Evolutionary conservation across 192 early-diverging fungal genomes (phyloP).

Genomic region (Backusella tarrabulga): DNA sequence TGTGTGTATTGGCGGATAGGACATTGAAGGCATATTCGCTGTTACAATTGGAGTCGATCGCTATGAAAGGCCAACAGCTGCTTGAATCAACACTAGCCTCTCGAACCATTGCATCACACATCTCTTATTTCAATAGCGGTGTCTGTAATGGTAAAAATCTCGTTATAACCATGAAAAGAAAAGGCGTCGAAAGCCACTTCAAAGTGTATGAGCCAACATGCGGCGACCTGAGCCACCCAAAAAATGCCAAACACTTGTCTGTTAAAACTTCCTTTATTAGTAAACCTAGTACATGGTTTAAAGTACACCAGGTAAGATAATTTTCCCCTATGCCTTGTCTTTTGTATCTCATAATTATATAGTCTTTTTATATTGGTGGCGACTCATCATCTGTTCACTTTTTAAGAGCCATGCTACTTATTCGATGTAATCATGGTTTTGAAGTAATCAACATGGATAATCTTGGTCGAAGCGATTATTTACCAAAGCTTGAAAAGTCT

Average conservation of each 20-base stretch:
- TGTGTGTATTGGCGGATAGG: background rate
- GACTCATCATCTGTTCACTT: constrained; percentile 86
- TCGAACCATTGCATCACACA: constrained; percentile 27
- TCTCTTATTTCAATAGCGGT: constrained; percentile 76
- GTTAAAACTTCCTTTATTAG: constrained; percentile 15
- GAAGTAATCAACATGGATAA: constrained; percentile 89
- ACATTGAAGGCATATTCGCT: constrained; percentile 57
- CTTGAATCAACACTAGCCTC: background rate
- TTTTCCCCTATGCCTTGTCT: background rate
- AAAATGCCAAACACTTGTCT: constrained; percentile 16
- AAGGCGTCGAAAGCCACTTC: constrained; percentile 34
- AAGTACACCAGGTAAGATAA: constrained; percentile 22
- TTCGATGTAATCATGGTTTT: constrained; percentile 90
- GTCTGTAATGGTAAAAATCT: constrained; percentile 56
- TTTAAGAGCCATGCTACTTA: constrained; percentile 75
- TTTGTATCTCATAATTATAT: background rate
- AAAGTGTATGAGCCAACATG: constrained; percentile 30
- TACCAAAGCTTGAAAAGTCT: constrained; percentile 77
- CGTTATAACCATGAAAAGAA: constrained; percentile 41
- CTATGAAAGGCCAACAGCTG: background rate
- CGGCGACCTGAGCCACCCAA: constrained; percentile 29
- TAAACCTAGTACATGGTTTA: constrained; percentile 30
- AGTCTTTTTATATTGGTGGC: constrained; percentile 92
- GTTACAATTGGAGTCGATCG: constrained; percentile 51
- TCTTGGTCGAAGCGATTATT: constrained; percentile 48